Conservation (phyloP, 1,284 basidiomycete species). For the Sanguinoderma infundibulare region DNA sequence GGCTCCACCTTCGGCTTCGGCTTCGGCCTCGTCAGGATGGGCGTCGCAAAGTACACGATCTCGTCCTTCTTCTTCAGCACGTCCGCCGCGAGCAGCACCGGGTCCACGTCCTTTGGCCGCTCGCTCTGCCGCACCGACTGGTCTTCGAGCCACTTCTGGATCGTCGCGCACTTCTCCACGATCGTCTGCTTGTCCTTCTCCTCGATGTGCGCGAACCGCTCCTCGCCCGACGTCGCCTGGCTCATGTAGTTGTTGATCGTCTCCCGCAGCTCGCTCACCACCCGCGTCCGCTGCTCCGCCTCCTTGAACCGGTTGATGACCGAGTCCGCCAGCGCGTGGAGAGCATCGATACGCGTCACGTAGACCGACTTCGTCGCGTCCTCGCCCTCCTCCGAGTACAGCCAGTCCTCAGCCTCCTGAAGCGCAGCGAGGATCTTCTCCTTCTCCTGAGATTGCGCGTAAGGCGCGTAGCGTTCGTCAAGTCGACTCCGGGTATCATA, state of each 20-base stretch:
- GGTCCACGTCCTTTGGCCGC: slow-evolving; percentile 85
- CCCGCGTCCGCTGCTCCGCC: slow-evolving; percentile 76
- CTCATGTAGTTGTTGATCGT: slow-evolving; percentile 83
- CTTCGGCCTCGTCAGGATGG: slow-evolving; percentile 88
- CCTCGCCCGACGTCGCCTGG: slow-evolving; percentile 82
- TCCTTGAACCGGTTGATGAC: slow-evolving; percentile 84
- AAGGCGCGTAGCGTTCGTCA: slow-evolving; percentile 82
- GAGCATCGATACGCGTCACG: slow-evolving; percentile 74
- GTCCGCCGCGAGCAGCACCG: slow-evolving; percentile 80
- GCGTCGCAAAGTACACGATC: slow-evolving; percentile 81
- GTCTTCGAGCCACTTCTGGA: slow-evolving; percentile 95
- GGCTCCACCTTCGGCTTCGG: slow-evolving; percentile 74
- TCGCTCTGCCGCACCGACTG: slow-evolving; percentile 85
- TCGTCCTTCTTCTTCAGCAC: slow-evolving; percentile 90
- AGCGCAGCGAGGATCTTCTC: slow-evolving; percentile 71
- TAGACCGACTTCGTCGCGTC: slow-evolving; percentile 83
- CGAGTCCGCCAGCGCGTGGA: slow-evolving; percentile 86
- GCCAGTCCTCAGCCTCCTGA: slow-evolving; percentile 88
- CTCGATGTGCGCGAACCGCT: slow-evolving; percentile 87
- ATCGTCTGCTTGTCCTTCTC: slow-evolving; percentile 86
- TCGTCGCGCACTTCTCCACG: slow-evolving; percentile 80
- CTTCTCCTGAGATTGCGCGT: slow-evolving; percentile 78
- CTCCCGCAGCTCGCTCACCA: slow-evolving; percentile 79
- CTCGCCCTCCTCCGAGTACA: slow-evolving; percentile 95
- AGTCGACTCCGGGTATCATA: slow-evolving; percentile 93